Evolutionary conservation across 2,329 filamentous ascomycete genomes (phyloP).

Genomic region (Penicillium verrucosum): DNA sequence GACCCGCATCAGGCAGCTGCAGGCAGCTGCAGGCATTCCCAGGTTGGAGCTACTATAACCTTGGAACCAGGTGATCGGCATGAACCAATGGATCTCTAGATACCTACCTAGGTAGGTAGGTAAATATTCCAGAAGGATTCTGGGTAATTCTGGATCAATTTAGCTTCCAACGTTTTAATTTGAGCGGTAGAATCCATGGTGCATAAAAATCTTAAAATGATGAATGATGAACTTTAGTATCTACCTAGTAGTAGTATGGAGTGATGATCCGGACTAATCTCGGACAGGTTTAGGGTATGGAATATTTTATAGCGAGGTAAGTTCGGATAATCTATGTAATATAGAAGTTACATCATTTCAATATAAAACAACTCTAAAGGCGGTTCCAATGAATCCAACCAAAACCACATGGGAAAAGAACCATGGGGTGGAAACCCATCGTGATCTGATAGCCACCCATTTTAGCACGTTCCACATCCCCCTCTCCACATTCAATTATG

Average conservation of each 20-base stretch:
- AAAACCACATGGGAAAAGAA: conserved; percentile 21
- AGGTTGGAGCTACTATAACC: conserved; percentile 3
- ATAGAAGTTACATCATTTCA: neutral
- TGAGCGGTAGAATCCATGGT: conserved; percentile 7
- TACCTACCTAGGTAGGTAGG: neutral
- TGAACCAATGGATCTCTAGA: neutral
- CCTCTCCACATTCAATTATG: neutral
- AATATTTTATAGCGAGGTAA: neutral
- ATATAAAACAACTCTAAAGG: neutral
- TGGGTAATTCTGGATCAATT: neutral
- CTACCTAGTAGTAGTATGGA: neutral
- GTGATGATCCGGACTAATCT: neutral
- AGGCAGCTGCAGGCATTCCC: neutral
- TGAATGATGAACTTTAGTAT: neutral
- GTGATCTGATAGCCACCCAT: conserved; percentile 24
- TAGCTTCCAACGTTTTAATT: neutral
- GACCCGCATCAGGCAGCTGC: neutral
- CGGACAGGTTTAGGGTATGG: neutral
- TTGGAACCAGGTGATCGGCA: conserved; percentile 15
- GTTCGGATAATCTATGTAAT: neutral
- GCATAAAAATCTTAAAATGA: neutral
- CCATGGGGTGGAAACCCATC: conserved; percentile 10
- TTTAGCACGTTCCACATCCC: conserved; percentile 20
- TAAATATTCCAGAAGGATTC: conserved; percentile 11
- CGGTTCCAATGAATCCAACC: neutral